These are phyloP conservation scores for Didymella keratinophila DNA, from an alignment of 2,329 filamentous ascomycete genomes.

Conservation along the genomic window DNA sequence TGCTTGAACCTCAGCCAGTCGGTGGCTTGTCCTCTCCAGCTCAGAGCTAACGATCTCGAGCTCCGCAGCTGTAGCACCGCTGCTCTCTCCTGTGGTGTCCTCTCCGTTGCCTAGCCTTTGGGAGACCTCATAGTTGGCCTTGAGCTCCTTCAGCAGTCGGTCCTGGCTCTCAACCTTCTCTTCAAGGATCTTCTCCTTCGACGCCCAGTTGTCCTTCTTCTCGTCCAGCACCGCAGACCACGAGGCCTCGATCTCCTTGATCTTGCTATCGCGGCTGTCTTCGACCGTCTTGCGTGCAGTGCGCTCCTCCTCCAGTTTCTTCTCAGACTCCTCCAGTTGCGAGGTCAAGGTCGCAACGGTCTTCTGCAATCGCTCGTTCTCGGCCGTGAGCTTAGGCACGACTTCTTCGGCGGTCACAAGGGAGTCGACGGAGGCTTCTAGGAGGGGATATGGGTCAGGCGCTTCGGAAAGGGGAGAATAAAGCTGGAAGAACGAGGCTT, in stretches of 20 bases:
- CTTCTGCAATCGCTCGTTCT: conserved; percentile 86
- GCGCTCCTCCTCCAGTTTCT: conserved; percentile 79
- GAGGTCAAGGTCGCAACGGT: conserved; percentile 76
- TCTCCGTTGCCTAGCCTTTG: conserved; percentile 82
- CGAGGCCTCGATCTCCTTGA: conserved; percentile 88
- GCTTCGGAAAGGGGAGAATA: conserved; percentile 95
- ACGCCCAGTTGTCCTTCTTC: conserved; percentile 95
- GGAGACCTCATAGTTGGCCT: conserved; percentile 95
- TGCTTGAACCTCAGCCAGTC: conserved; percentile 89
- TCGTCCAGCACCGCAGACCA: conserved; percentile 91
- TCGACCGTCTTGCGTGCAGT: conserved; percentile 77
- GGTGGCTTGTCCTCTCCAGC: conserved; percentile 83
- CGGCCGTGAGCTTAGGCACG: conserved; percentile 84
- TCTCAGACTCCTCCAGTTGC: conserved; percentile 84
- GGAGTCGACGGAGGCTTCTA: conserved; percentile 95
- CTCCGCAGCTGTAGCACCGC: conserved; percentile 82
- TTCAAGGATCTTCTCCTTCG: conserved; percentile 88
- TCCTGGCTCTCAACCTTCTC: conserved; percentile 97
- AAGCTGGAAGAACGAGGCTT: conserved; percentile 89
- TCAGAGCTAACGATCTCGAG: conserved; percentile 93
- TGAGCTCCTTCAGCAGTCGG: conserved; percentile 88
- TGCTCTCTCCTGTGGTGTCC: conserved; percentile 64
- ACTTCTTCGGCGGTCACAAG: conserved; percentile 92
- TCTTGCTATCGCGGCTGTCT: conserved; percentile 75
- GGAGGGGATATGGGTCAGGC: conserved; percentile 92